Evolutionary conservation across 768 basidiomycete genomes (phyloP), one percentile per base, ranked within the genome.

Genomic region (Trametes meyenii): DNA sequence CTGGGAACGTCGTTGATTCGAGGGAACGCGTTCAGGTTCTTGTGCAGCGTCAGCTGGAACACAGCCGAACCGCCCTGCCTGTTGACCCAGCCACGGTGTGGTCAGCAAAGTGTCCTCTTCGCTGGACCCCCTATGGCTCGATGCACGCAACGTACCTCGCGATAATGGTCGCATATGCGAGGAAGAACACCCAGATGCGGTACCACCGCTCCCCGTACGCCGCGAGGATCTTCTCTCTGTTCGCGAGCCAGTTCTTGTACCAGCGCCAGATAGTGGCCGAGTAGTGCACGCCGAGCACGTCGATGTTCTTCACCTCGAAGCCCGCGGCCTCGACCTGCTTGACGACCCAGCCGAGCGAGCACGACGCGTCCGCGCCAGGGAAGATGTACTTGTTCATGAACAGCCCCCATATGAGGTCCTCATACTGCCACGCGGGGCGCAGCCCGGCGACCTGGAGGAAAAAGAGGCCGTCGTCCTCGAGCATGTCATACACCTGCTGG

Each of bases 341-440:
- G 62, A 99, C 83, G 58, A 97, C 94, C 96, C 96, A 98, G 43
- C 91, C 93, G 33, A 98, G 88, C 19, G 96, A 92, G 74, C 94
- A 94, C 2, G 89, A 93, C 0, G 97, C 97, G 69, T 99, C 97
- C 3, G 96, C 97, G 71, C 96, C 96, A 45, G 97, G 96, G 88
- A 99, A 99, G 72, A 99, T 78, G 67, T 99, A 98, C 71, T 95
- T 95, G 85, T 92, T 96, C 94, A 96, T 96, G 81, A 96, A 96
- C 21, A 96, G 82, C 66, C 94, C 95, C 94, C 97, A 99, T 67
- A 94, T 87, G 58, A 99, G 86, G 73, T 99, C 97, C 79, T 99
- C 97, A 67, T 88, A 98, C 73, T 98, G 97, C 97, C 97, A 99
- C n/a, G 81, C 74, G 5, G 95, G 95, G 38, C 96, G 88, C 66